A percentile compares a stretch with the other conserved stretches of the same genome.
phyloP scores from a whole-genome alignment of 164 flowering plant species.

The Berberis thunbergii region DNA sequence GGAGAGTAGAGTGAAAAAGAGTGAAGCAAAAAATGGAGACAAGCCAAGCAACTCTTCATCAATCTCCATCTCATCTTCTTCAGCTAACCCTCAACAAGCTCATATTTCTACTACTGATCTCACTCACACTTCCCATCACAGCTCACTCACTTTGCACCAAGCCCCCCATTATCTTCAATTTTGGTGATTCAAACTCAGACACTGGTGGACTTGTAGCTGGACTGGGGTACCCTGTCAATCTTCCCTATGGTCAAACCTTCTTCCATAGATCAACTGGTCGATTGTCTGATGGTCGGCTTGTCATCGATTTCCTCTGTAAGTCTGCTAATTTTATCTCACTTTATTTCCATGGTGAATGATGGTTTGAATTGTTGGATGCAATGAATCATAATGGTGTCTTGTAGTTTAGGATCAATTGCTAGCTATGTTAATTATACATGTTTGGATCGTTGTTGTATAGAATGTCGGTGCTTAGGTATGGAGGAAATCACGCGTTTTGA shows the following conservation, averaged over 20 bases:
- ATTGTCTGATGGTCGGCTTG: constrained; percentile 13
- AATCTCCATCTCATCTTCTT: too few relatives aligned
- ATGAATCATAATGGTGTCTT: not conserved
- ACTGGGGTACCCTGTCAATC: constrained; percentile 9
- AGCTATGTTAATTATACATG: not conserved
- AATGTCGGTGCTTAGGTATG: too few relatives aligned
- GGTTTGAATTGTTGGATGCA: not conserved
- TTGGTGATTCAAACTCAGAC: constrained; percentile 16
- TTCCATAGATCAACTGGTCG: constrained; percentile 13
- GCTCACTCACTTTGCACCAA: constrained; percentile 3
- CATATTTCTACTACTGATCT: too few relatives aligned
- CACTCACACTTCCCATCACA: too few relatives aligned
- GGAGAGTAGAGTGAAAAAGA: too few relatives aligned
- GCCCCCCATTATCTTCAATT: constrained; percentile 9
- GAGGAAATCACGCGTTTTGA: too few relatives aligned
- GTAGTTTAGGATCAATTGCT: not conserved
- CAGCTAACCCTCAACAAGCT: too few relatives aligned
- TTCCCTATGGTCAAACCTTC: constrained; percentile 13
- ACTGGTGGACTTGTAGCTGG: constrained; percentile 20
- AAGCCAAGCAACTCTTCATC: too few relatives aligned
- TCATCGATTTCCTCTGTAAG: constrained; percentile 18
- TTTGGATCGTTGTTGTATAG: not conserved
- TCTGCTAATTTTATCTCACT: not conserved
- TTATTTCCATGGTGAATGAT: not conserved
- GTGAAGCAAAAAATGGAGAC: too few relatives aligned